These are phyloP conservation scores for Lasiodiplodia sp. DNA, from an alignment of 2,329 filamentous ascomycete species.

Conservation along the genomic window DNA sequence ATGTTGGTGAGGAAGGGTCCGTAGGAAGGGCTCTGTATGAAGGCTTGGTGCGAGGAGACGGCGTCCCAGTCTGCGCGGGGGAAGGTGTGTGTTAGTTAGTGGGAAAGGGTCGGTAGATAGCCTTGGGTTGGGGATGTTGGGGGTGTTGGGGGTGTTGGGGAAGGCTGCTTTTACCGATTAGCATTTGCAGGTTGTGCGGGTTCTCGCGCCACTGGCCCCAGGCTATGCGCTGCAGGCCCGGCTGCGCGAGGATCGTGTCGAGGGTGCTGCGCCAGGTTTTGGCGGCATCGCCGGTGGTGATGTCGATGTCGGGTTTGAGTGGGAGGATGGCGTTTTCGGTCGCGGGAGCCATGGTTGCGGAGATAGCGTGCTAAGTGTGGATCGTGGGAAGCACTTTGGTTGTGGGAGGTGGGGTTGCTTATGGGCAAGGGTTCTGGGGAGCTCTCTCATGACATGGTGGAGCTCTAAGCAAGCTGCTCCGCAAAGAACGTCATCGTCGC, in stretches of 20 bases:
- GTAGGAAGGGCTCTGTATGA: conserved; percentile 49
- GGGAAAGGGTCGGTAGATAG: neutral
- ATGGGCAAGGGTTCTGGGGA: neutral
- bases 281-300: conserved; percentile 36
- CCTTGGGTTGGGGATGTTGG: neutral
- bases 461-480: neutral
- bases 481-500: neutral
- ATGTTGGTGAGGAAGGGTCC: conserved; percentile 46
- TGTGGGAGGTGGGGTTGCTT: neutral
- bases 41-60: conserved; percentile 49
- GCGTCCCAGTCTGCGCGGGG: conserved; percentile 52
- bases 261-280: conserved; percentile 43
- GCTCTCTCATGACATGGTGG: neutral
- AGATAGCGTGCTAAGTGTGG: neutral
- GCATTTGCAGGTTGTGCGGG: conserved; percentile 45
- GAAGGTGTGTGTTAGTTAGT: neutral
- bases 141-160: neutral
- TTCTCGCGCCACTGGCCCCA: conserved; percentile 52
- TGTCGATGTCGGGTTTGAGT: conserved; percentile 44
- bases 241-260: conserved; percentile 44
- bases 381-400: neutral
- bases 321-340: conserved; percentile 52
- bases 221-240: conserved; percentile 46
- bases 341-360: conserved; percentile 33
- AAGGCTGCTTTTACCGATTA: conserved; percentile 51